Percentiles rank a stretch among this genome's conserved stretches.
Conservation (phyloP, 2,329 filamentous ascomycete genomes). For the Tetracladium maxilliforme region DNA sequence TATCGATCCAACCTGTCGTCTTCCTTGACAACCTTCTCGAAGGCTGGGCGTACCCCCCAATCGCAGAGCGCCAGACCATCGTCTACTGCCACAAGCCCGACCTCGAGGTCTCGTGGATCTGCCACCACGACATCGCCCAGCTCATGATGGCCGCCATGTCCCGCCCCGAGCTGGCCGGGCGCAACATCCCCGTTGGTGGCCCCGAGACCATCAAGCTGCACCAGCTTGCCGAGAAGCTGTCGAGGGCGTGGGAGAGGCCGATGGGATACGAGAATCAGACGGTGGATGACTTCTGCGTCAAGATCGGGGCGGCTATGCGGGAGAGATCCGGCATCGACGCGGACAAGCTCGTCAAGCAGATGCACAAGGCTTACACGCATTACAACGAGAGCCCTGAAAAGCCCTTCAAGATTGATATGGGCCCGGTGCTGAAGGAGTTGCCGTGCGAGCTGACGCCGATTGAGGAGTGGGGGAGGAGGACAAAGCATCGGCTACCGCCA, state of each 20-base stretch:
- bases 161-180: conserved; percentile 16
- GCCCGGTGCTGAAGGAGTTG: conserved; percentile 14
- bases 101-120: conserved; percentile 21
- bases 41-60: conserved; percentile 20
- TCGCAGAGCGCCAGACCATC: conserved; percentile 17
- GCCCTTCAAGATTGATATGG: conserved; percentile 22
- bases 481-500: too few relatives aligned
- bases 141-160: conserved; percentile 19
- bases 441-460: conserved; percentile 15
- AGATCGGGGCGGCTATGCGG: conserved; percentile 16
- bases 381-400: conserved; percentile 21
- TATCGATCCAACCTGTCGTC: conserved; percentile 20
- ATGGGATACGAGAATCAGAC: conserved; percentile 17
- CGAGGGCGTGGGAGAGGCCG: conserved; percentile 15
- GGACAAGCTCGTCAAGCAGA: conserved; percentile 18
- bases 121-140: conserved; percentile 21
- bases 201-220: conserved; percentile 17
- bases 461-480: conserved; percentile 20
- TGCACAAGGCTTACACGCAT: conserved; percentile 23
- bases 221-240: conserved; percentile 17
- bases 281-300: conserved; percentile 14
- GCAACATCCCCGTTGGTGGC: conserved; percentile 18
- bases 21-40: conserved; percentile 22
- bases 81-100: conserved; percentile 22
- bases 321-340: conserved; percentile 17